Percentiles rank a stretch among this genome's conserved stretches.
phyloP scores from a whole-genome alignment of 2,329 filamentous ascomycete genomes.

The Bipolaris gigantea region DNA sequence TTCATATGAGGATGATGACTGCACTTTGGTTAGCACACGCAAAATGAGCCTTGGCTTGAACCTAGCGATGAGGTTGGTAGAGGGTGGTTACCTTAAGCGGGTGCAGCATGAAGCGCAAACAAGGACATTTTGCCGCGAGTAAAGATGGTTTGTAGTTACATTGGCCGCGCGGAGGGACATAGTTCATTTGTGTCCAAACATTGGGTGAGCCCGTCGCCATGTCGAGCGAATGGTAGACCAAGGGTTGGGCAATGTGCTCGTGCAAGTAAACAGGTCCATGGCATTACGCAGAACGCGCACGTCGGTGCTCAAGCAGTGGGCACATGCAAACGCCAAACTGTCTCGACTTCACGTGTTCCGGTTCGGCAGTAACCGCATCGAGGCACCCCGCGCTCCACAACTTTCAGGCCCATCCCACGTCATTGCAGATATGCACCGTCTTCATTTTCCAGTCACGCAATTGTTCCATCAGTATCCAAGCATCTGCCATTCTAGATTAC shows the following conservation, averaged over 20 bases:
- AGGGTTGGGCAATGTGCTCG: neutral
- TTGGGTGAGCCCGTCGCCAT: slow-evolving; percentile 37
- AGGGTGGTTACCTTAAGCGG: slow-evolving; percentile 52
- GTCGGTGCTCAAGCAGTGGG: neutral
- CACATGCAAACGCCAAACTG: slow-evolving; percentile 19
- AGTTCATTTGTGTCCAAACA: slow-evolving; percentile 57
- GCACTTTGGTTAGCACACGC: neutral
- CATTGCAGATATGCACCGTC: neutral
- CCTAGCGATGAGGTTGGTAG: neutral
- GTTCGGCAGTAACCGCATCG: slow-evolving; percentile 2
- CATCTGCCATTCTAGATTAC: neutral
- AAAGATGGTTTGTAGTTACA: slow-evolving; percentile 55
- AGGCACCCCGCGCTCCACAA: slow-evolving; percentile 6
- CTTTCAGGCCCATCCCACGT: slow-evolving; percentile 1
- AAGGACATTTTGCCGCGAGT: slow-evolving; percentile 53
- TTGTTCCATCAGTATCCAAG: neutral
- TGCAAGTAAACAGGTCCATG: neutral
- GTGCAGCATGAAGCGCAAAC: slow-evolving; percentile 60
- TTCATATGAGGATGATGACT: slow-evolving; percentile 55
- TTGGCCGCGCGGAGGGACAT: slow-evolving; percentile 53
- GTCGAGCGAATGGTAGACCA: neutral
- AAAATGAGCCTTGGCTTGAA: no score
- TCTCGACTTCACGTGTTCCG: slow-evolving; percentile 27
- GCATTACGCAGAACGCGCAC: neutral
- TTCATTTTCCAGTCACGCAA: neutral